Percentiles rank a stretch among this genome's conserved stretches.
These are phyloP conservation scores for Dryadomyces quercivorus DNA, from an alignment of 2,329 filamentous ascomycete genomes.

Conservation along the genomic window DNA sequence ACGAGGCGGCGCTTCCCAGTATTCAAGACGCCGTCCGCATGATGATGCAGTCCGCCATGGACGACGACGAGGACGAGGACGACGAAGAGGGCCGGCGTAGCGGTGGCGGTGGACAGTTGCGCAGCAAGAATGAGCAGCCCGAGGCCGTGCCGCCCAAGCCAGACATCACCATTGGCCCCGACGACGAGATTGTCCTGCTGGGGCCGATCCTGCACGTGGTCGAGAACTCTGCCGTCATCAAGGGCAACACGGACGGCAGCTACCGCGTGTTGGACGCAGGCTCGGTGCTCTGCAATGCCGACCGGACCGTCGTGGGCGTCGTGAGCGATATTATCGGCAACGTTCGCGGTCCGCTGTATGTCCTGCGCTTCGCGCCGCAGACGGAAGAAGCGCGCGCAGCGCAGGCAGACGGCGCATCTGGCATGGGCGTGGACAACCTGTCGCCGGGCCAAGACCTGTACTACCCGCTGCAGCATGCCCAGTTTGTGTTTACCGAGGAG, in stretches of 20 bases:
- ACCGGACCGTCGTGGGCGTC: conserved; percentile 65
- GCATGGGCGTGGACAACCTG: conserved; percentile 45
- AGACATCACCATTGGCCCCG: conserved; percentile 61
- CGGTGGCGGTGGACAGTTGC: conserved; percentile 36
- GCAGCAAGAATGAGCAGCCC: conserved; percentile 69
- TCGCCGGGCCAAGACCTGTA: conserved; percentile 58
- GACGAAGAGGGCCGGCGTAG: conserved; percentile 19
- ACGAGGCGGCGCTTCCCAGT: conserved; percentile 56
- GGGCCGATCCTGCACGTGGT: conserved; percentile 68
- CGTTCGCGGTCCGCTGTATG: conserved; percentile 78
- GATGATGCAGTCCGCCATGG: conserved; percentile 66
- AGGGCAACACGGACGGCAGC: conserved; percentile 66
- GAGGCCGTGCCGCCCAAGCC: conserved; percentile 60
- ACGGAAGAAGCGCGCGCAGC: conserved; percentile 23
- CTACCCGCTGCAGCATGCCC: conserved; percentile 68
- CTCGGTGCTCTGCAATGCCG: conserved; percentile 67
- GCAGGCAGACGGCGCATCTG: background rate
- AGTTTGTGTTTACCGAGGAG: conserved; percentile 76
- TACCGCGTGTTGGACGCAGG: conserved; percentile 75
- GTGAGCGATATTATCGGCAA: conserved; percentile 79
- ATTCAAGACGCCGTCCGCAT: conserved; percentile 75
- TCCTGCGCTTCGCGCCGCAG: conserved; percentile 55
- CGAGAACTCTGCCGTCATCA: conserved; percentile 66
- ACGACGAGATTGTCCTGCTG: conserved; percentile 65
- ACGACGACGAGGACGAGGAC: conserved; percentile 21